Evolutionary conservation across 1,284 basidiomycete species (phyloP).

Genomic region (Rhodotorula mucilaginosa): DNA sequence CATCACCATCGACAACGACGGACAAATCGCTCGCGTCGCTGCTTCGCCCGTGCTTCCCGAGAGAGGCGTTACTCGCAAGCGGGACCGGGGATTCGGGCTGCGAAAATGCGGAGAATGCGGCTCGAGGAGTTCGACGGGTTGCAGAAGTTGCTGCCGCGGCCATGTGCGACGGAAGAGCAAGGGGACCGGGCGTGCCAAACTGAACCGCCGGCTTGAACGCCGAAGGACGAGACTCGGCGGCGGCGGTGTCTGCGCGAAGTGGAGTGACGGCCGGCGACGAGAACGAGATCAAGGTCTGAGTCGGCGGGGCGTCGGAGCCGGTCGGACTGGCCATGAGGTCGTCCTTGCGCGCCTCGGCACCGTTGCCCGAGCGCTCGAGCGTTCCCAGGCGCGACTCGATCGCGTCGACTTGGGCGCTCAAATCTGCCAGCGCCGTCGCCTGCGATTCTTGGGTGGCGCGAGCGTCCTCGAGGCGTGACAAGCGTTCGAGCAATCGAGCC

Average conservation of each 20-base stretch:
- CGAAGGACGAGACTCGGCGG: slow-evolving; percentile 1
- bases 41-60: slow-evolving; percentile 23
- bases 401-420: too few species aligned
- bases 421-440: too few species aligned
- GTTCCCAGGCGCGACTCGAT: too few species aligned
- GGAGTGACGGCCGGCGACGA: slow-evolving; percentile 7
- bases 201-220: neutral
- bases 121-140: slow-evolving; percentile 3
- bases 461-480: too few species aligned
- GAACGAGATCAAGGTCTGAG: slow-evolving; percentile 4
- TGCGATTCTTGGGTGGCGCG: too few species aligned
- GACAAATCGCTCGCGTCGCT: slow-evolving; percentile 26
- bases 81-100: slow-evolving; percentile 9
- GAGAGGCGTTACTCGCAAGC: neutral
- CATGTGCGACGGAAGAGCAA: slow-evolving; percentile 24
- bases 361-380: too few species aligned
- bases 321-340: neutral
- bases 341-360: too few species aligned
- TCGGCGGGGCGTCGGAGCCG: slow-evolving; percentile 7
- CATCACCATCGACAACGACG: neutral
- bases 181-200: neutral
- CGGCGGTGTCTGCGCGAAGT: too few species aligned
- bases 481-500: too few species aligned
- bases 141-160: neutral
- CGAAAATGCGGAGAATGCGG: neutral